Percentiles rank a stretch among this genome's conserved stretches.
Conservation (phyloP, 306 rosid species). For the Pueraria montana region DNA sequence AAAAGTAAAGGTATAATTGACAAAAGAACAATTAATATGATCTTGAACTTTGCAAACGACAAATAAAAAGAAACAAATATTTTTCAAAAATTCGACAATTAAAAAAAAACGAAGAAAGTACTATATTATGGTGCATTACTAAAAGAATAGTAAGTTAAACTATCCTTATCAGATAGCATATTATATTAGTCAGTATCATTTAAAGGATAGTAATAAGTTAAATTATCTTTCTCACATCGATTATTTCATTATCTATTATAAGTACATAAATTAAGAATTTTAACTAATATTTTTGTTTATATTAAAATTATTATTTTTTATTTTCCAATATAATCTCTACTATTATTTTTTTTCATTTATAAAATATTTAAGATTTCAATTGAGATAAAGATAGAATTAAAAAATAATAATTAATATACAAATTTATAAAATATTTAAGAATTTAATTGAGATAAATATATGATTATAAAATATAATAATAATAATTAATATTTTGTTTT, state of each 20-base stretch:
- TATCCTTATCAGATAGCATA: neutral
- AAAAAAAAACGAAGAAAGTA: too few species aligned
- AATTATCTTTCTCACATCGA: neutral
- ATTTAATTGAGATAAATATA: neutral
- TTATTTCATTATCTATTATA: neutral
- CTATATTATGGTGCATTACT: neutral
- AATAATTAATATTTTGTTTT: neutral
- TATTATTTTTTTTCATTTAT: neutral
- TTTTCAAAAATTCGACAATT: too few species aligned
- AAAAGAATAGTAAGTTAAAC: neutral
- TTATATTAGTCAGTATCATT: constrained; percentile 10
- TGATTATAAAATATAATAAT: neutral
- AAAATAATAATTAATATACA: neutral
- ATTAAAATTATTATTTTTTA: neutral
- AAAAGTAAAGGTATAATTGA: too few species aligned
- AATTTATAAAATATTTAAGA: neutral
- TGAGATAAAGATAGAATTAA: neutral
- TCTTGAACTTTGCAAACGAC: too few species aligned
- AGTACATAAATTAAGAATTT: neutral
- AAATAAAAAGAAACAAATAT: too few species aligned
- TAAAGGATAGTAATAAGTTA: neutral
- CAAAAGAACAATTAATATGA: too few species aligned
- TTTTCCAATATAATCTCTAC: neutral
- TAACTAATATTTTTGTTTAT: neutral
- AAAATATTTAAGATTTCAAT: too few species aligned